Conservation (phyloP, 805 yeast species). For the Wickerhamiella azyma region DNA sequence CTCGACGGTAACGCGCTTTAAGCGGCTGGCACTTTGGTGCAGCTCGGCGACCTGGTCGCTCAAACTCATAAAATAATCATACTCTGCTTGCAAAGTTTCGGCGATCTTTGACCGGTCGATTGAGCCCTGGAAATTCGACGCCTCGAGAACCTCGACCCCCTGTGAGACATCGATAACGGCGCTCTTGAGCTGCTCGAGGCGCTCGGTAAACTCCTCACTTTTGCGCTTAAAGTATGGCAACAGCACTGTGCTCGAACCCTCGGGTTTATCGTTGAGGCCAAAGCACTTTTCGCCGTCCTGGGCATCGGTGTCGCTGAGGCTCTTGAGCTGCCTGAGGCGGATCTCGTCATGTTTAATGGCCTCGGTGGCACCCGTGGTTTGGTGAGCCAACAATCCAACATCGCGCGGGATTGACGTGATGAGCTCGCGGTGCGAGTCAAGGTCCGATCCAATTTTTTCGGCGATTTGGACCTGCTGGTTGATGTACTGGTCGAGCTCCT, state of each 20-base stretch:
- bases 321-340: slow-evolving; percentile 21
- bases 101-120: slow-evolving; percentile 21
- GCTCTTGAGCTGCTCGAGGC: slow-evolving; percentile 21
- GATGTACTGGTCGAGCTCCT: slow-evolving; percentile 41
- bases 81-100: slow-evolving; percentile 38
- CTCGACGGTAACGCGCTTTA: slow-evolving; percentile 2
- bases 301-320: slow-evolving; percentile 15
- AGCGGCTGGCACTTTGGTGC: slow-evolving; percentile 33
- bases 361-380: slow-evolving; percentile 36
- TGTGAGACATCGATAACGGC: slow-evolving; percentile 25
- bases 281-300: slow-evolving; percentile 24
- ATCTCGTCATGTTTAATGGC: slow-evolving; percentile 38
- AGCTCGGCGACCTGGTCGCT: slow-evolving; percentile 60
- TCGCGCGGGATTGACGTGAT: slow-evolving; percentile 43
- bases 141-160: slow-evolving; percentile 24
- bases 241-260: slow-evolving; percentile 22
- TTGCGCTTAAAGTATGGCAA: slow-evolving; percentile 21
- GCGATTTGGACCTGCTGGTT: slow-evolving; percentile 39
- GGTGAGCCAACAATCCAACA: slow-evolving; percentile 37
- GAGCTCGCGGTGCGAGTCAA: slow-evolving; percentile 27
- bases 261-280: slow-evolving; percentile 21
- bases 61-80: slow-evolving; percentile 53
- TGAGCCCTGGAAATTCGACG: slow-evolving; percentile 14
- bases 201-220: slow-evolving; percentile 24
- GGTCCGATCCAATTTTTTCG: slow-evolving; percentile 35